Percentiles rank a stretch among this genome's conserved stretches.
Conservation (phyloP, 2,329 filamentous ascomycete genomes). For the Gliomastix tumulicola region DNA sequence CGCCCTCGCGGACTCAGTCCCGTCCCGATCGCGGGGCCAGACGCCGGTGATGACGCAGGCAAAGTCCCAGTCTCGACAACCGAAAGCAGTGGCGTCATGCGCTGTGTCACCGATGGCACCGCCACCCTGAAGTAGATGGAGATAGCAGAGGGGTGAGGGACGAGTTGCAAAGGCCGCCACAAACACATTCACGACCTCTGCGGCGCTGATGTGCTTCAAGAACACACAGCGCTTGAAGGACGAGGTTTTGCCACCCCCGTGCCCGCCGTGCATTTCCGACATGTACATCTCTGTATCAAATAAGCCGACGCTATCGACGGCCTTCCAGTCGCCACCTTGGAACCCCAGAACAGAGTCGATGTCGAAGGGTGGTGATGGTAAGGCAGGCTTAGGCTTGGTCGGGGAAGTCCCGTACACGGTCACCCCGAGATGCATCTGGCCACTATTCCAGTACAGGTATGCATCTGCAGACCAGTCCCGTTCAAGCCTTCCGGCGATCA, state of each 20-base stretch:
- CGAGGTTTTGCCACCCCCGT: constrained; percentile 50
- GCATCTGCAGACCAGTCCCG: constrained; percentile 41
- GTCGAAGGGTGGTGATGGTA: too few species aligned
- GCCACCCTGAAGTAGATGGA: constrained; percentile 56
- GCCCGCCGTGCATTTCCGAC: constrained; percentile 50
- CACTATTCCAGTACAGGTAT: constrained; percentile 45
- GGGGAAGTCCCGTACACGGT: constrained; percentile 36
- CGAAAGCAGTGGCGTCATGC: constrained; percentile 46
- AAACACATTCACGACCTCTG: constrained; percentile 25
- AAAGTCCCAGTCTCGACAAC: constrained; percentile 57
- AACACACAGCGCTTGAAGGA: constrained; percentile 61
- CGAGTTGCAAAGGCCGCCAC: constrained; percentile 35
- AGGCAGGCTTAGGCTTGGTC: too few species aligned
- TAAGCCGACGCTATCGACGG: constrained; percentile 38
- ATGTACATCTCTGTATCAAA: constrained; percentile 58
- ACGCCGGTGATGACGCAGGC: constrained; percentile 58
- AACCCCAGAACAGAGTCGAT: constrained; percentile 19
- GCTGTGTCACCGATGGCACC: constrained; percentile 38
- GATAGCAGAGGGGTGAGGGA: constrained; percentile 49
- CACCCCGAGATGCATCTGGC: constrained; percentile 41
- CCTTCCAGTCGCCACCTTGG: constrained; percentile 18
- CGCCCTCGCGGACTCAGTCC: constrained; percentile 25
- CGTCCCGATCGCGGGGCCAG: constrained; percentile 49
- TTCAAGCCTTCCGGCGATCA: constrained; percentile 29
- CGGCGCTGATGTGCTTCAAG: constrained; percentile 36